These are phyloP conservation scores for Pyrus communis DNA, from an alignment of 306 rosid genomes.

Conservation along the genomic window DNA sequence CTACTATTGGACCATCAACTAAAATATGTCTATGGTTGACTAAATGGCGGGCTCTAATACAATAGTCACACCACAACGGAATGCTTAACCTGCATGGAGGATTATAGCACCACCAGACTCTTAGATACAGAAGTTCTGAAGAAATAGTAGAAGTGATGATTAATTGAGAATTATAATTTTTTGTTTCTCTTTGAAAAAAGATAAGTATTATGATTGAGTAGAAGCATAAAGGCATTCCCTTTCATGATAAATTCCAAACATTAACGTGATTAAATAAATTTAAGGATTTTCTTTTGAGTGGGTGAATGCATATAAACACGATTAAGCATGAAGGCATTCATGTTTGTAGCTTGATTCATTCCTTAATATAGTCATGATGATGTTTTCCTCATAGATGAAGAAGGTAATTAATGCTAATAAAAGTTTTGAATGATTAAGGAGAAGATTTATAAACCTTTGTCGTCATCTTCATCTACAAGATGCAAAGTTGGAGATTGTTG, in stretches of 20 bases:
- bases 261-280: neutral
- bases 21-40: no score
- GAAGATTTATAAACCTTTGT: slow-evolving; percentile 36
- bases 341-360: neutral
- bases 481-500: slow-evolving; percentile 34
- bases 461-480: slow-evolving; percentile 40
- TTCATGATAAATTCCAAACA: neutral
- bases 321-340: neutral
- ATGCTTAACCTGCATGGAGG: no score
- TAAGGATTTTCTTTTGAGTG: neutral
- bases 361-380: neutral
- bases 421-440: no score
- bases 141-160: no score
- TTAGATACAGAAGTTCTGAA: no score
- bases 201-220: neutral
- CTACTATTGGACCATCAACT: no score
- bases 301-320: no score
- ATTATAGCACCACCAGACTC: no score
- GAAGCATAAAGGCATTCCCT: neutral
- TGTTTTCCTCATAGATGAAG: neutral
- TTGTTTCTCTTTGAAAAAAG: neutral
- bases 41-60: no score
- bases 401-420: neutral
- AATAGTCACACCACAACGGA: no score
- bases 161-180: neutral